A percentile compares a stretch with the other conserved stretches of the same genome.
phyloP scores from a whole-genome alignment of 495 filamentous ascomycete species.

The Extremus antarcticus region DNA sequence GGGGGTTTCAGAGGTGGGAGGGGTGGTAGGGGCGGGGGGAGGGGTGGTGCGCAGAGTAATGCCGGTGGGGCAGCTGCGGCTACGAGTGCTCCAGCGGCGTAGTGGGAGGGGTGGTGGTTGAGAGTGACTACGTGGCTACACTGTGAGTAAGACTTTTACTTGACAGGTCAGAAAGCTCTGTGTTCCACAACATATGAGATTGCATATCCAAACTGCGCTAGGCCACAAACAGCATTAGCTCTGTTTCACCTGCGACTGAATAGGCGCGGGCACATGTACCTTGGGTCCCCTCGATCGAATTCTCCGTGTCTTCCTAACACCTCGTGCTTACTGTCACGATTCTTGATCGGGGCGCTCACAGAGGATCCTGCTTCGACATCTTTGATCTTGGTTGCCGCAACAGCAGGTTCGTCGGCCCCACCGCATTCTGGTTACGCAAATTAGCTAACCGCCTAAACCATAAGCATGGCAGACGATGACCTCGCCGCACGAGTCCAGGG shows the following conservation, averaged over 20 bases:
- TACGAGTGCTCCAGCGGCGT: not conserved
- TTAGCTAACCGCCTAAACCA: no score
- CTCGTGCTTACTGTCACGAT: not conserved
- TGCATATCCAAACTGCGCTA: no score
- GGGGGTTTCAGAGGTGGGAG: slow-evolving; percentile 4
- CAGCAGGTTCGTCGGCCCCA: no score
- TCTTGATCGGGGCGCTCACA: not conserved
- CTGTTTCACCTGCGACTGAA: not conserved
- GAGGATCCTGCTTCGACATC: not conserved
- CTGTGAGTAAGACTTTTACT: no score
- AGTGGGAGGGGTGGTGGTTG: not conserved
- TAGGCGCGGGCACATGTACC: no score
- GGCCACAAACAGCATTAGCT: not conserved
- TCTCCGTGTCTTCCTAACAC: no score
- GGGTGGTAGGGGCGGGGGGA: slow-evolving; percentile 12
- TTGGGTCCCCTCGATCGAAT: no score
- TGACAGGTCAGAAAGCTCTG: no score
- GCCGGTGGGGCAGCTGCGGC: not conserved
- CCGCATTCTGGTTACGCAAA: no score
- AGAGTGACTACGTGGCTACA: not conserved
- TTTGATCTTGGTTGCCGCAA: no score
- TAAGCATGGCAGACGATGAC: not conserved
- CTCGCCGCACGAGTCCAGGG: not conserved
- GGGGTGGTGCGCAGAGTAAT: slow-evolving; percentile 6
- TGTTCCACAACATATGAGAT: no score